These are phyloP conservation scores for Colletotrichum gloeosporioides DNA, from an alignment of 2,329 filamentous ascomycete species.

Conservation along the genomic window DNA sequence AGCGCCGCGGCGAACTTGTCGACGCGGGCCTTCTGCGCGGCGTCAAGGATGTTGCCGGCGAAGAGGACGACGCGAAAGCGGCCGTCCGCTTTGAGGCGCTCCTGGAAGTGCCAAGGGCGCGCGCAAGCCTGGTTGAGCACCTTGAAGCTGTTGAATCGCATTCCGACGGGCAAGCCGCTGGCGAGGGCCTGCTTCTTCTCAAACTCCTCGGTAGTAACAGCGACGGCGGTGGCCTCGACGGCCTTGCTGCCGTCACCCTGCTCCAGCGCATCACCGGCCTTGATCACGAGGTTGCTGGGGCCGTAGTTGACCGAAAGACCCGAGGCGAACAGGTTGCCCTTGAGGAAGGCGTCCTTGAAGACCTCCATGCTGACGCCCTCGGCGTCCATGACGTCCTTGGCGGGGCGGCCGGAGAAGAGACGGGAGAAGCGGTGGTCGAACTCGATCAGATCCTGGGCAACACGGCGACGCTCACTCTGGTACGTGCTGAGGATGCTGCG, in stretches of 20 bases:
- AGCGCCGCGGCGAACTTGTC: slow-evolving; percentile 52
- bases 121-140: slow-evolving; percentile 63
- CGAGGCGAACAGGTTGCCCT: slow-evolving; percentile 64
- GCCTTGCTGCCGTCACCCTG: slow-evolving; percentile 53
- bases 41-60: slow-evolving; percentile 58
- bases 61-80: slow-evolving; percentile 67
- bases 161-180: slow-evolving; percentile 52
- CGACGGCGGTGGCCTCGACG: slow-evolving; percentile 22
- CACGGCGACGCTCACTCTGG: slow-evolving; percentile 56
- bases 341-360: slow-evolving; percentile 66
- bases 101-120: slow-evolving; percentile 64
- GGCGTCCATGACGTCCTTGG: slow-evolving; percentile 64
- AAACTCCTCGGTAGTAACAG: slow-evolving; percentile 34
- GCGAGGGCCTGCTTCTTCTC: slow-evolving; percentile 38
- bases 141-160: slow-evolving; percentile 63
- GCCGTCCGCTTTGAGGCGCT: slow-evolving; percentile 60
- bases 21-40: slow-evolving; percentile 48
- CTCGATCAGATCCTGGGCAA: slow-evolving; percentile 64
- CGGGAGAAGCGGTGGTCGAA: slow-evolving; percentile 65
- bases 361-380: slow-evolving; percentile 66
- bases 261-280: slow-evolving; percentile 46
- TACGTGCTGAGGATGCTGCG: slow-evolving; percentile 54
- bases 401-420: slow-evolving; percentile 62
- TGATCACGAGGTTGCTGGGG: slow-evolving; percentile 60
- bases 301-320: slow-evolving; percentile 60